Evolutionary conservation across 164 flowering plant genomes (phyloP), one percentile per base, ranked within the genome.

Genomic region (Dillenia suffruticosa): DNA sequence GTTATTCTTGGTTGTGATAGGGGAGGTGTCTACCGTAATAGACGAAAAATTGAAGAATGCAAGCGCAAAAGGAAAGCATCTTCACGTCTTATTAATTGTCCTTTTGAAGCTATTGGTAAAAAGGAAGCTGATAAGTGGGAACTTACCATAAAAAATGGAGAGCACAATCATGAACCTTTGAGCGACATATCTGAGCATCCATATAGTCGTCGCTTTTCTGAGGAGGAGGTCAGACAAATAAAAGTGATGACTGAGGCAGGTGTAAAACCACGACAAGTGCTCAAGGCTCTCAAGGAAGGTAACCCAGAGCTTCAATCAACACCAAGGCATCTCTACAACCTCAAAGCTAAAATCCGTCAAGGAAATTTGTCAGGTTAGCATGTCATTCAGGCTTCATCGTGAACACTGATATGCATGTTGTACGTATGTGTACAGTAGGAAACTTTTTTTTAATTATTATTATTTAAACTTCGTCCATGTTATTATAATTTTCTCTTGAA

Each of bases 1-100:
- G 82, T 79, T 14, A 57, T 74, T 10, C 80, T 79, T 68, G 80
- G 82, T 57, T 79, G 82, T 71, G 80, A 79, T 45, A 71, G 82
- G 66, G 82, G 82, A 58, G 82, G 82, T 50, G 56, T 62, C 51
- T 69, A 77, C 46, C 68, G 78, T 10, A 66, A 66, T 11, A 74
- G 81, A 49, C 63, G 70, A 45, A 70, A 72, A 53, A 46, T 59
- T 45, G 70, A 57, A 12, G 72, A 67, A 48, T 54, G 32, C 44
- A 62, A 58, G 54, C 75, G 73, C 40, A 65, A 71, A 61, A 70
- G 75, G 63, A 77, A 71, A 61, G 59, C 71, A 26, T 17, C 66
- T 32, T 74, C 81, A 2, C 81, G 81, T n/a, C 67, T 71, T 43
- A 77, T 70, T 51, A 71, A 74, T 54, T 77, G 78, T 54, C 78